These are phyloP conservation scores for Silene conica DNA, from an alignment of 148 eudicot species.

Conservation along the genomic window DNA sequence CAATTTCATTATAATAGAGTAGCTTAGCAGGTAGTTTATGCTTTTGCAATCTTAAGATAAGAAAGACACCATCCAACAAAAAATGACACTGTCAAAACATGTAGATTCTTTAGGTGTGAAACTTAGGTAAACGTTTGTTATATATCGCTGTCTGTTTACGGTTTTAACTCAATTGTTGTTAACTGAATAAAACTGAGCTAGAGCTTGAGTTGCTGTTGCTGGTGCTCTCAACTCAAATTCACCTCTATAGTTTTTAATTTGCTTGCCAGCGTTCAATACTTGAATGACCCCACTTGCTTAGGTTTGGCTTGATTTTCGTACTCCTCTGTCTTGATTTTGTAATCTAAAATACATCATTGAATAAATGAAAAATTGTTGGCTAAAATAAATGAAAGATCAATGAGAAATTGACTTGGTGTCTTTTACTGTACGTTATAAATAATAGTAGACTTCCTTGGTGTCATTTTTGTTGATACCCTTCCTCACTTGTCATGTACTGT, in stretches of 20 bases:
- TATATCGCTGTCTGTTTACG: not conserved
- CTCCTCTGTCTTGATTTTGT: too few relatives aligned
- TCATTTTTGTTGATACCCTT: not conserved
- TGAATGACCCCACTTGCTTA: not conserved
- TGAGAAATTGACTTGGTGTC: too few relatives aligned
- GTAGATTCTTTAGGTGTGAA: not conserved
- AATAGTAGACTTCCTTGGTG: not conserved
- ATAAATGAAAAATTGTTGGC: too few relatives aligned
- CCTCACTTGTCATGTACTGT: not conserved
- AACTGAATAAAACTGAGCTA: not conserved
- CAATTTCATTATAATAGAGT: not conserved
- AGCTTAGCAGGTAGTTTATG: not conserved
- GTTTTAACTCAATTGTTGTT: not conserved
- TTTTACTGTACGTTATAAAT: too few relatives aligned
- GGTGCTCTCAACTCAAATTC: not conserved
- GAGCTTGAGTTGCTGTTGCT: slow-evolving; percentile 6
- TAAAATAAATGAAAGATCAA: too few relatives aligned
- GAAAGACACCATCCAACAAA: not conserved
- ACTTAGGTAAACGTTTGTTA: not conserved
- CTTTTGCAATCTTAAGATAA: not conserved
- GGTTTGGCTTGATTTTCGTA: too few relatives aligned
- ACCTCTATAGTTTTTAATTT: not conserved
- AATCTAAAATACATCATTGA: too few relatives aligned
- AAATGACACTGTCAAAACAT: too few relatives aligned
- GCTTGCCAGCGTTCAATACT: not conserved